Conservation (phyloP, 2,329 filamentous ascomycete species). For the Lachnellula arida region DNA sequence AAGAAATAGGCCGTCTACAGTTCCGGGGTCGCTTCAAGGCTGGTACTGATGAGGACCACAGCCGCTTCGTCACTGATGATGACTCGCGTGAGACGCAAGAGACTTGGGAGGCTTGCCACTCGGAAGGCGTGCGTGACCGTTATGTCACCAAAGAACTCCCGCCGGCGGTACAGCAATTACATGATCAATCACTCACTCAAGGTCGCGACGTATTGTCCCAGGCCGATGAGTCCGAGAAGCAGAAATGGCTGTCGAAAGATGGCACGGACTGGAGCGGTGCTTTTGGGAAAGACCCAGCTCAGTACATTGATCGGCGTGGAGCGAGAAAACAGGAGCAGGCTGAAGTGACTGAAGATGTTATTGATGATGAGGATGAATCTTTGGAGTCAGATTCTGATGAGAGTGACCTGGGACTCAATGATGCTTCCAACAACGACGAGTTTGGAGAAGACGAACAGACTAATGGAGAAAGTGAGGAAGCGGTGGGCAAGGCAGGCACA, state of each 20-base stretch:
- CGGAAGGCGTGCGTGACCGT: conserved; percentile 75
- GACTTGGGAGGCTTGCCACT: conserved; percentile 86
- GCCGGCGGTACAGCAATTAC: conserved; percentile 65
- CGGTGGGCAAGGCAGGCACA: conserved; percentile 4
- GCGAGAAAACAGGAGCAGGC: conserved; percentile 2
- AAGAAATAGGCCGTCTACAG: conserved; percentile 74
- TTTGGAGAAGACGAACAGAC: neutral
- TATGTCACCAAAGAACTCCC: conserved; percentile 71
- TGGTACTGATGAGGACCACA: conserved; percentile 82
- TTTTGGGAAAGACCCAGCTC: conserved; percentile 70
- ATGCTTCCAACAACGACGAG: conserved; percentile 36
- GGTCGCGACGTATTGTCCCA: conserved; percentile 76
- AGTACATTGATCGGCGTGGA: conserved; percentile 21
- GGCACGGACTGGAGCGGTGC: conserved; percentile 84
- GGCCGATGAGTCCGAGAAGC: conserved; percentile 65
- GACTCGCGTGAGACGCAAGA: conserved; percentile 90
- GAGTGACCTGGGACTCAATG: conserved; percentile 54
- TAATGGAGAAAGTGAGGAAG: neutral
- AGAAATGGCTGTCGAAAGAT: conserved; percentile 72
- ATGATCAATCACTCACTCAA: conserved; percentile 74
- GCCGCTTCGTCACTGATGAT: conserved; percentile 79
- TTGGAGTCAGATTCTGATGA: conserved; percentile 18
- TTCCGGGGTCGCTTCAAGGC: conserved; percentile 84
- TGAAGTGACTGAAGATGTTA: conserved; percentile 16
- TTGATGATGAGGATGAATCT: conserved; percentile 22